Evolutionary conservation across 768 basidiomycete species (phyloP).

Genomic region (Kwoniella newhampshirensis): DNA sequence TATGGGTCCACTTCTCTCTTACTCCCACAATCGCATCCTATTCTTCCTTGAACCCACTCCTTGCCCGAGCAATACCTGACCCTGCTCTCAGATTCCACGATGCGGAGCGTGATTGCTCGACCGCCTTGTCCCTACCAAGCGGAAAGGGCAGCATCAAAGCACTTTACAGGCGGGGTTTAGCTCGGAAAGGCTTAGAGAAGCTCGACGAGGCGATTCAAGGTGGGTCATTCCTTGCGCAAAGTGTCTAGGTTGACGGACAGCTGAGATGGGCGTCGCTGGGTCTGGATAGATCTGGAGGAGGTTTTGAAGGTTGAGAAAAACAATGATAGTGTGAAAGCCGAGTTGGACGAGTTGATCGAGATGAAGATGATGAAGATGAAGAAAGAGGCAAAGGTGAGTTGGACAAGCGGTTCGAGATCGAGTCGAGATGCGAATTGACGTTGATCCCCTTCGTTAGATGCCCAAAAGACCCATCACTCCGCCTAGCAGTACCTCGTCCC

Average conservation of each 20-base stretch:
- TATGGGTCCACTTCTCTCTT: too few species aligned
- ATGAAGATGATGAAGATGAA: background rate
- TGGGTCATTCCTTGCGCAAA: conserved; percentile 54
- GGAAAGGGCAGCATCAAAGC: conserved; percentile 69
- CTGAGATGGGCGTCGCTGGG: background rate
- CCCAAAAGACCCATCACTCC: conserved; percentile 15
- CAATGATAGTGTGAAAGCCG: conserved; percentile 65
- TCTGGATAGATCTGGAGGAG: conserved; percentile 62
- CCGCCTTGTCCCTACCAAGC: conserved; percentile 60
- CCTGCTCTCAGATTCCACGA: conserved; percentile 77
- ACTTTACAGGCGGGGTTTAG: conserved; percentile 74
- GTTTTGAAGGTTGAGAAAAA: conserved; percentile 65
- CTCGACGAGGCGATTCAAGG: conserved; percentile 66
- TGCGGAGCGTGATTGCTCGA: conserved; percentile 75
- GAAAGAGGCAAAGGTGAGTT: conserved; percentile 32
- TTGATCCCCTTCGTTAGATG: background rate
- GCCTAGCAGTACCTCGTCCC: too few species aligned
- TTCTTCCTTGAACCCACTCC: conserved; percentile 5
- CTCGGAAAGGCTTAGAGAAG: conserved; percentile 62
- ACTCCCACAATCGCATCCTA: too few species aligned
- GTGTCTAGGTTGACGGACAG: background rate
- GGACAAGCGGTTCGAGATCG: too few species aligned
- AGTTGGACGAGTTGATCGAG: conserved; percentile 60
- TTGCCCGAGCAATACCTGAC: too few species aligned
- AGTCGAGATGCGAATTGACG: too few species aligned